Conservation (phyloP, 2,329 filamentous ascomycete genomes). For the Penicillium sp. region DNA sequence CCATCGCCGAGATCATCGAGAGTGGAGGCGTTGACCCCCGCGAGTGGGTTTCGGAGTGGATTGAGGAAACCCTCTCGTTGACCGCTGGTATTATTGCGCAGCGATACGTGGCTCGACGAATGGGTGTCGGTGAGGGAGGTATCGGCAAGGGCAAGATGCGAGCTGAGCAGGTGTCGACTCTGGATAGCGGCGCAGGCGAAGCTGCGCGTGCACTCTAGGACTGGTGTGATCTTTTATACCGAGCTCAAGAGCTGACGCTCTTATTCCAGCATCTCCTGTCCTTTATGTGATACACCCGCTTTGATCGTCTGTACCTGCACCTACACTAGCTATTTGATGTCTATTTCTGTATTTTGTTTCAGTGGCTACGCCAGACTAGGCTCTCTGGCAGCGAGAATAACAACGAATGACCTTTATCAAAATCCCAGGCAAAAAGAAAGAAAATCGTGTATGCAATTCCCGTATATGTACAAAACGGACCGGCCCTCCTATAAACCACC, state of each 20-base stretch:
- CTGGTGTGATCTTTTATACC: not conserved
- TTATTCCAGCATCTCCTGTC: not conserved
- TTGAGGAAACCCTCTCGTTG: constrained; percentile 75
- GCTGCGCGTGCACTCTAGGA: constrained; percentile 47
- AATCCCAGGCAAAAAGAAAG: not conserved
- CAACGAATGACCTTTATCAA: not conserved
- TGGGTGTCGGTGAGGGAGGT: constrained; percentile 86
- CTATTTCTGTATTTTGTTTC: not conserved
- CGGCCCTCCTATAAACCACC: not conserved
- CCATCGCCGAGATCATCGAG: constrained; percentile 75
- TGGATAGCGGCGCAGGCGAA: constrained; percentile 53
- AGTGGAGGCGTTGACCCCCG: constrained; percentile 72
- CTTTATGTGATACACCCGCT: constrained; percentile 2
- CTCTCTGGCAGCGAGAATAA: not conserved
- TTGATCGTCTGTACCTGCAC: not conserved
- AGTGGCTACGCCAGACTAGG: not conserved
- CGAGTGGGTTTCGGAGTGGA: constrained; percentile 96
- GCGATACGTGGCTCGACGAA: constrained; percentile 83
- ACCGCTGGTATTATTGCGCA: constrained; percentile 81
- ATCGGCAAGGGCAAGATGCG: constrained; percentile 48
- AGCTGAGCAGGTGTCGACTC: constrained; percentile 45
- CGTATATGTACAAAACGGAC: constrained; percentile 2
- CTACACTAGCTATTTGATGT: not conserved
- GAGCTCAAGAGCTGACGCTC: not conserved
- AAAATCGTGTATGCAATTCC: constrained; percentile 1